Base-by-base conservation (phyloP, 2,329 filamentous ascomycete genomes). In the Fusarium pilosicola region DNA sequence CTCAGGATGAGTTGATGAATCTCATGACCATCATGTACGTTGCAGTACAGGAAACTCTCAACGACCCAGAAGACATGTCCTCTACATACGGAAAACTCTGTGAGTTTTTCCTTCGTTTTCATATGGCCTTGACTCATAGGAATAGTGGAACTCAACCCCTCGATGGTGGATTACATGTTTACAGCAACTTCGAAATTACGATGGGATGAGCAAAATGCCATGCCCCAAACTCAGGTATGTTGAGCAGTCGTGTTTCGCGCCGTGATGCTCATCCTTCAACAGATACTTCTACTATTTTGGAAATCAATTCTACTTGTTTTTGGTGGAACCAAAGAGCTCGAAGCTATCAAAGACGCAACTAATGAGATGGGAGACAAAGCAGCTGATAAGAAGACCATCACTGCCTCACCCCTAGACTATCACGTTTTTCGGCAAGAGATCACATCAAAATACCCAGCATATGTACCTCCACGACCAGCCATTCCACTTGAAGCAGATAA, bases 371-470 rank as follows among this genome's bases (percentile, higher is more conserved):
- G 79, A 3, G 80, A 88, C 30, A 87, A 89, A 42, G 88, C 88
- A 68, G 91, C 91, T 76, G 89, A 90, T 57, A 92, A 93, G 74
- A 92, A 92, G n/a, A 86, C 93, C 49, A 96, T 99, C 69, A 97
- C 94, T 3, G 96, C 96, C 9, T 98, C 96, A 4, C 96, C 96
- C 9, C 85, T 99, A 17, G 96, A 99, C 79, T 99, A 99, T 79
- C 96, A 99, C 80, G 88, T 95, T 28, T 99, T 99, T 80, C 92
- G 96, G 41, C 96, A 98, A 81, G 96, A 99, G 81, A 96, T 99
- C 66, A 97, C 93, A 22, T 98, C 96, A 5, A 99, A 99, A 83
- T 99, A 99, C 80, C 96, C 96, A 17, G 94, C 96, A 6, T 99
- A 99, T 81, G 93, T 97, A 66, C 95, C 96, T 6, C 96, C 96